These are phyloP conservation scores for rapeseed (Brassica napus) DNA, from an alignment of 345 rosid species.

Conservation along the genomic window DNA sequence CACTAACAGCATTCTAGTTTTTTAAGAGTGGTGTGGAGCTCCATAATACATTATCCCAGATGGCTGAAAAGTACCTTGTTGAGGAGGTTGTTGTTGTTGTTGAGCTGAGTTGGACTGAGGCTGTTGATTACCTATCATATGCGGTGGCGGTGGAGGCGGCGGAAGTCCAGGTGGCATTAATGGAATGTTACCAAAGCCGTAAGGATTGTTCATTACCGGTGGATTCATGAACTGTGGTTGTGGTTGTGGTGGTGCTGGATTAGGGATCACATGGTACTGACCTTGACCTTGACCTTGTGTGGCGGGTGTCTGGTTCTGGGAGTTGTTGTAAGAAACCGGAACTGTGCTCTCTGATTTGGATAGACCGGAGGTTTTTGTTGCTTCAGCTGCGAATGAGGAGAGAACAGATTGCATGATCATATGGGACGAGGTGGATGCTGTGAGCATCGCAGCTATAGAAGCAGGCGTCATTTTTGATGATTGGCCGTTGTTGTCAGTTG, in stretches of 20 bases:
- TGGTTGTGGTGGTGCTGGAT: slow-evolving; percentile 43
- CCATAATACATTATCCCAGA: slow-evolving; percentile 65
- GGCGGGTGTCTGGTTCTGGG: slow-evolving; percentile 23
- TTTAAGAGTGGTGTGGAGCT: slow-evolving; percentile 62
- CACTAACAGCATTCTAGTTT: slow-evolving; percentile 30
- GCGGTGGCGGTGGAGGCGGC: slow-evolving; percentile 32
- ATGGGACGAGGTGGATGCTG: slow-evolving; percentile 75
- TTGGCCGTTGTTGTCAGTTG: slow-evolving; percentile 34
- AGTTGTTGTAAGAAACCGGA: slow-evolving; percentile 41
- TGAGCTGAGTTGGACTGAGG: slow-evolving; percentile 33
- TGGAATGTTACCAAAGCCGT: slow-evolving; percentile 58
- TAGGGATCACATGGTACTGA: slow-evolving; percentile 61
- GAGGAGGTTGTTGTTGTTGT: slow-evolving; percentile 36
- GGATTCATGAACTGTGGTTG: slow-evolving; percentile 43
- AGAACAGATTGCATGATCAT: slow-evolving; percentile 89
- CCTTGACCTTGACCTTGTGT: slow-evolving; percentile 6
- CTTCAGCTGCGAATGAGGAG: slow-evolving; percentile 88
- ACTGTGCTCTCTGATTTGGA: slow-evolving; percentile 41
- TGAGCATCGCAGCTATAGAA: slow-evolving; percentile 81
- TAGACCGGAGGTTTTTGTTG: slow-evolving; percentile 62
- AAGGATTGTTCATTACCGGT: slow-evolving; percentile 30
- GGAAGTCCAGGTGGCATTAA: slow-evolving; percentile 52
- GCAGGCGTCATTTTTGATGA: slow-evolving; percentile 65
- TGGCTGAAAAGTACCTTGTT: slow-evolving; percentile 58
- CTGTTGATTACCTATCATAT: slow-evolving; percentile 49